These are phyloP conservation scores for Polygonum maritimum DNA, from an alignment of 148 eudicot genomes.

Conservation along the genomic window DNA sequence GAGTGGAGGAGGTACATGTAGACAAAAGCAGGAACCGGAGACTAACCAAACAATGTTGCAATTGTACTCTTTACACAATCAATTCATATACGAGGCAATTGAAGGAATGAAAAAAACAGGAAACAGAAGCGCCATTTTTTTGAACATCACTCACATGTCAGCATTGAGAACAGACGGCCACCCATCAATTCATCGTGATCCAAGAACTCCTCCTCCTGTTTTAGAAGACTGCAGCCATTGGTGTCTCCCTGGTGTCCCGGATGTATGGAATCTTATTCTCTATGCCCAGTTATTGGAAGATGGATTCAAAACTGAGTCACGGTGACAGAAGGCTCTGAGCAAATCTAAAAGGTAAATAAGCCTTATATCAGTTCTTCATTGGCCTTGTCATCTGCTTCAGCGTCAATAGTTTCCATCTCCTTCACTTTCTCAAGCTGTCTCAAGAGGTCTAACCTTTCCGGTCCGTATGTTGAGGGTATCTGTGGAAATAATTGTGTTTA, in stretches of 20 bases:
- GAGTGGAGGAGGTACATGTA: slow-evolving; percentile 51
- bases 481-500: slow-evolving; percentile 18
- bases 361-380: slow-evolving; percentile 34
- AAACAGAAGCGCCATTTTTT: slow-evolving; percentile 19
- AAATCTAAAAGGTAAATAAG: not conserved
- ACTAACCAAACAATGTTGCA: slow-evolving; percentile 28
- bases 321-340: not conserved
- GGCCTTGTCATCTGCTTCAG: slow-evolving; percentile 33
- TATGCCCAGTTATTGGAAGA: slow-evolving; percentile 34
- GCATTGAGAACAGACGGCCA: slow-evolving; percentile 53
- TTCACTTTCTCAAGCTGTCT: slow-evolving; percentile 93
- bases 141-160: slow-evolving; percentile 45
- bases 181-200: slow-evolving; percentile 62
- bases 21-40: slow-evolving; percentile 41
- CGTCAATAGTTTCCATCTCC: slow-evolving; percentile 49
- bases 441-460: slow-evolving; percentile 67
- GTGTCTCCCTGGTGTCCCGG: slow-evolving; percentile 84
- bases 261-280: slow-evolving; percentile 71
- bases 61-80: slow-evolving; percentile 33
- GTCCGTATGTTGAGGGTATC: slow-evolving; percentile 95
- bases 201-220: slow-evolving; percentile 27
- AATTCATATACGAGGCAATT: slow-evolving; percentile 26
- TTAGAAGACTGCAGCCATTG: slow-evolving; percentile 81
- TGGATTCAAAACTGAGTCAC: slow-evolving; percentile 29
- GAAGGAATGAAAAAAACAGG: slow-evolving; percentile 29